Base-by-base conservation (phyloP, 148 eudicot genomes). In the Nepenthes mirabilis region DNA sequence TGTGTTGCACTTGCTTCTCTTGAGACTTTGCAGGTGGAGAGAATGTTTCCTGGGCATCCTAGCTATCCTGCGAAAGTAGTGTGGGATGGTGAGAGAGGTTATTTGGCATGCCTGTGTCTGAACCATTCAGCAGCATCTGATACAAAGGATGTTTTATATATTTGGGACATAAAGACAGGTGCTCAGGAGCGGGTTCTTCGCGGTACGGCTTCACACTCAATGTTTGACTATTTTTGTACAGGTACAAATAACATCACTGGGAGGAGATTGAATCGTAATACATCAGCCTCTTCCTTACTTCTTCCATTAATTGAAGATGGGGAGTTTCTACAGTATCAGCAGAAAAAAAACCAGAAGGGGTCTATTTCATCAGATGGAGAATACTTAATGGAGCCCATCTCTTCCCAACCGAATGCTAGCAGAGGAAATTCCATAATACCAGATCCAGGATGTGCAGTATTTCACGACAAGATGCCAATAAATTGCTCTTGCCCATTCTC, bases 81-180 rank as follows among this genome's bases (percentile, higher is more conserved):
- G 67, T 94, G 99, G 99, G 97, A 94, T 82, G 72, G 86, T 66
- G 66, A 59, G 63, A 81, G 87, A 68, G 91, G 95, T 68, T 94
- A 89, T 71, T 59, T 94, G 69, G 97, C 95, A 32, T 89, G 97
- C 75, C 83, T 89, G 40, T 94, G 86, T 53, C 83, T 66, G 57
- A 76, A 68, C 71, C 76, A 59, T 49, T 76, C 80, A 36, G 77
- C 61, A 72, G 72, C 75, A 67, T 68, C 87, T 45, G 94, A 82
- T 72, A 58, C 72, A 52, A 73, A 65, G 75, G 95, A 93, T 68
- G 75, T 80, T 65, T 72, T 94, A 56, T 89, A 73, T 75, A 84
- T 94, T 70, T 94, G 99, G 99, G 99, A 94, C 70, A 73, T 89
- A 51, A 94, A 94, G 71, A 75, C 97, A 23, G 99, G 99, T 69